Percentiles rank a stretch among this genome's conserved stretches.
These are phyloP conservation scores for Termitomyces heimii DNA, from an alignment of 768 basidiomycete species.

Conservation along the genomic window DNA sequence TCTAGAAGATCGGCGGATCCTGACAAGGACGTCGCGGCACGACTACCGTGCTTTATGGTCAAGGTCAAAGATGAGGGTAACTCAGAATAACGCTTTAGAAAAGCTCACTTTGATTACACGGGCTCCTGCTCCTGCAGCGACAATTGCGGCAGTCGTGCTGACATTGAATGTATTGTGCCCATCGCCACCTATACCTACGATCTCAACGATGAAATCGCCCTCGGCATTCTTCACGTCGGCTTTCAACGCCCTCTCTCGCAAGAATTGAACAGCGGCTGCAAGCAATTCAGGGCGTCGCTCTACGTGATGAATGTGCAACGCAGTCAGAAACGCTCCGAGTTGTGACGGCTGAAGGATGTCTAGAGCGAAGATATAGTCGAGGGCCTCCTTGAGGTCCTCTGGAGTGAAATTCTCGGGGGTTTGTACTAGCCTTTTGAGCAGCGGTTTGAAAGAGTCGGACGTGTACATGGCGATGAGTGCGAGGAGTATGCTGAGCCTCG, in stretches of 20 bases:
- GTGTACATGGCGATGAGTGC: constrained; percentile 19
- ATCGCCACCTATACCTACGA: constrained; percentile 94
- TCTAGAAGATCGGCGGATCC: constrained; percentile 92
- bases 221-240: constrained; percentile 53
- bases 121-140: constrained; percentile 92
- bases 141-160: constrained; percentile 88
- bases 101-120: constrained; percentile 78
- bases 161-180: constrained; percentile 97
- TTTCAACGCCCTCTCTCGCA: constrained; percentile 62
- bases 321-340: constrained; percentile 86
- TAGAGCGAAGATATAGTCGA: constrained; percentile 70
- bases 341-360: constrained; percentile 62
- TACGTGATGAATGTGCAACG: constrained; percentile 72
- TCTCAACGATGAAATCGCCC: constrained; percentile 66
- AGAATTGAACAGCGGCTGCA: constrained; percentile 69
- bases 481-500: background rate
- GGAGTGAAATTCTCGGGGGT: constrained; percentile 79
- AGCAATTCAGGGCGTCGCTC: constrained; percentile 75
- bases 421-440: constrained; percentile 74
- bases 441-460: constrained; percentile 58
- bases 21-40: constrained; percentile 89
- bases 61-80: constrained; percentile 4
- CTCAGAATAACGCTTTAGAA: background rate
- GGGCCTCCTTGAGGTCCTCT: constrained; percentile 64
- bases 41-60: constrained; percentile 74